Evolutionary conservation across 176 grass and related monocot genomes (phyloP).

Genomic region (Oryza rufipogon): DNA sequence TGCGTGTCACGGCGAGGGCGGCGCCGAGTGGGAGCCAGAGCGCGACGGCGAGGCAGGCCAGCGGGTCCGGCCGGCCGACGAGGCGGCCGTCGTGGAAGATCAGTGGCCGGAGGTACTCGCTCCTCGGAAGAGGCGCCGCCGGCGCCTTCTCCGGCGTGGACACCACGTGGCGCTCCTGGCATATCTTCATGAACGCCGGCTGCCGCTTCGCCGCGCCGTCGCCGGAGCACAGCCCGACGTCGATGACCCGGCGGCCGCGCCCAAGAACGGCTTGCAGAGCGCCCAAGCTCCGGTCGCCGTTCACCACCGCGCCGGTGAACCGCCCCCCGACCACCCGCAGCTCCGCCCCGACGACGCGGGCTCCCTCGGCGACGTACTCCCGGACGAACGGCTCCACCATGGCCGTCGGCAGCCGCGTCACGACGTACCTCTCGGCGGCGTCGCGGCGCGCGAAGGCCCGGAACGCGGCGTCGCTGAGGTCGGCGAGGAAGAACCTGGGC

Average conservation of each 20-base stretch:
- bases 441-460: constrained; percentile 10
- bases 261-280: constrained; percentile 33
- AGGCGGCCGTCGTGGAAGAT: constrained; percentile 80
- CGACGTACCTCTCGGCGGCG: constrained; percentile 35
- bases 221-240: constrained; percentile 42
- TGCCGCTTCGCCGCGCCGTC: not conserved
- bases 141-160: constrained; percentile 17
- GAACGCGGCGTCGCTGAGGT: constrained; percentile 40
- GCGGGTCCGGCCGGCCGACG: constrained; percentile 37
- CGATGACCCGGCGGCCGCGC: constrained; percentile 25
- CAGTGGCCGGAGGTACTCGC: constrained; percentile 50
- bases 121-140: constrained; percentile 31
- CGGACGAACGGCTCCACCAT: constrained; percentile 66
- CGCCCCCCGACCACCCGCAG: constrained; percentile 20
- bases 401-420: constrained; percentile 50
- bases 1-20: constrained; percentile 35
- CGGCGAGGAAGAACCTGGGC: constrained; percentile 59
- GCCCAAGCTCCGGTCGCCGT: not conserved
- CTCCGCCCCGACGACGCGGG: constrained; percentile 50
- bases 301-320: constrained; percentile 25
- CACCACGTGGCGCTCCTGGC: constrained; percentile 37
- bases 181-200: constrained; percentile 46
- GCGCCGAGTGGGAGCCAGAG: constrained; percentile 62
- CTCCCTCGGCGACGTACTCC: constrained; percentile 47
- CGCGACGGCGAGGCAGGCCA: constrained; percentile 24